Percentiles rank a stretch among this genome's conserved stretches.
These are phyloP conservation scores for Cyberlindnera xishuangbannaensis DNA, from an alignment of 805 yeast genomes.

Conservation along the genomic window DNA sequence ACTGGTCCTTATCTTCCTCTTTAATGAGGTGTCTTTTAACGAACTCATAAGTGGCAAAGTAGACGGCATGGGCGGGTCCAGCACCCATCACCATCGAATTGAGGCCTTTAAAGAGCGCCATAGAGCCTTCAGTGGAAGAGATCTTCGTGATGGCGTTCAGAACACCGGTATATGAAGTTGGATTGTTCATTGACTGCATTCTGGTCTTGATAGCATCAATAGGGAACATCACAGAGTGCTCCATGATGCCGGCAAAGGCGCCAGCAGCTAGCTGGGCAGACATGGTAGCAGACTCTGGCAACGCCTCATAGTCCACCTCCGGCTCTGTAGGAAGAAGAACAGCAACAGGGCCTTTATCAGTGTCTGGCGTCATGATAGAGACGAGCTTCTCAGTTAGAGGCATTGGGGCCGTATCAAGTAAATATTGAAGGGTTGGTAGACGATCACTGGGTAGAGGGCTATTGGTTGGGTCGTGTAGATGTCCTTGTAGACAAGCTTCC, in stretches of 20 bases:
- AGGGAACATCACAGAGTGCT: conserved; percentile 95
- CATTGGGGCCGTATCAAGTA: conserved; percentile 1
- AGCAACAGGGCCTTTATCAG: not conserved
- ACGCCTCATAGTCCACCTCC: conserved; percentile 84
- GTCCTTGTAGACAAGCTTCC: no score
- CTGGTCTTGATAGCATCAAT: conserved; percentile 94
- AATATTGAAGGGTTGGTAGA: no score
- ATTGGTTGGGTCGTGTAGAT: no score
- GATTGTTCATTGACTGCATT: conserved; percentile 51
- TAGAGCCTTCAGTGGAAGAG: conserved; percentile 81
- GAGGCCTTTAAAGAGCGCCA: conserved; percentile 90
- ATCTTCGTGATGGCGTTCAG: conserved; percentile 67
- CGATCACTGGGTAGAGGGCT: no score
- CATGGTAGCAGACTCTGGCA: conserved; percentile 82
- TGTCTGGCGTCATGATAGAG: conserved; percentile 1
- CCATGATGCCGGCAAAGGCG: conserved; percentile 99
- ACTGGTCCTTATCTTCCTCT: conserved; percentile 29
- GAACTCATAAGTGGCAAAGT: conserved; percentile 89
- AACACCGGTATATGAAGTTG: conserved; percentile 36
- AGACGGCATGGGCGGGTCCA: conserved; percentile 99
- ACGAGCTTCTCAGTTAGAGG: conserved; percentile 3
- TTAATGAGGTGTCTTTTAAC: conserved; percentile 37
- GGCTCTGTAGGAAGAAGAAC: not conserved
- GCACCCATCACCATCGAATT: conserved; percentile 91
- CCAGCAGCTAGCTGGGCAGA: conserved; percentile 85